Evolutionary conservation across 345 rosid species (phyloP), one percentile per base, ranked within the genome.

Genomic region (Rhodomyrtus tomentosa): DNA sequence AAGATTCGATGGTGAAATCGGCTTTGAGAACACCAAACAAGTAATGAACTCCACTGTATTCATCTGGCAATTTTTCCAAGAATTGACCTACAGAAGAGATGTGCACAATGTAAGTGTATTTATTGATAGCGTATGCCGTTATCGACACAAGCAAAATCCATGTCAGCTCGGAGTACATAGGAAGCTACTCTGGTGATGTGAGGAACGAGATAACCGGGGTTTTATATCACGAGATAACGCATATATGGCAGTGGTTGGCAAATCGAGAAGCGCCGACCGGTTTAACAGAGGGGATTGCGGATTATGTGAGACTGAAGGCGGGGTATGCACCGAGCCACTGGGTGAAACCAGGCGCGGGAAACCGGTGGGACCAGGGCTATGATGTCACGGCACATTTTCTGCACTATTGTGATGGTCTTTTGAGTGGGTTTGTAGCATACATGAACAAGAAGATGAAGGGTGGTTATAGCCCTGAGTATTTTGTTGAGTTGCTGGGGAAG

Each of bases 381-480:
- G 87, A 85, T 11, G 84, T 85, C 14, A 88, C 89, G 3, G 86
- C 88, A 2, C 18, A 80, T 50, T 84, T 84, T 40, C 51, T 86
- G 80, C 89, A 87, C 24, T 88, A 87, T 27, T 87, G 90, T 10
- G 76, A 90, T n/a, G 59, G 74, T 50, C 86, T 90, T 38, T 51
- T 84, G 50, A 38, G 32, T 53, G 92, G 90, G 18, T 89, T 88
- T 74, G 86, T 87, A 25, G 91, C 87, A 5, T 84, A 85, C 22
- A 79, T 89, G n/a, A 88, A 89, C 83, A 85, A 59, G 87, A 88
- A 80, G 85, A 86, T 86, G 88, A 87, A 50, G 58, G 15, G 22
- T 16, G 82, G 81, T 10, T 82, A 86, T 36, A 82, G 74, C 52
- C 87, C 15, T 5, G 5, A 27, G 11, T 90, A 80, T 68, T 86